Base-by-base conservation (phyloP, 768 basidiomycete genomes). In the Lactifluus pinguis region DNA sequence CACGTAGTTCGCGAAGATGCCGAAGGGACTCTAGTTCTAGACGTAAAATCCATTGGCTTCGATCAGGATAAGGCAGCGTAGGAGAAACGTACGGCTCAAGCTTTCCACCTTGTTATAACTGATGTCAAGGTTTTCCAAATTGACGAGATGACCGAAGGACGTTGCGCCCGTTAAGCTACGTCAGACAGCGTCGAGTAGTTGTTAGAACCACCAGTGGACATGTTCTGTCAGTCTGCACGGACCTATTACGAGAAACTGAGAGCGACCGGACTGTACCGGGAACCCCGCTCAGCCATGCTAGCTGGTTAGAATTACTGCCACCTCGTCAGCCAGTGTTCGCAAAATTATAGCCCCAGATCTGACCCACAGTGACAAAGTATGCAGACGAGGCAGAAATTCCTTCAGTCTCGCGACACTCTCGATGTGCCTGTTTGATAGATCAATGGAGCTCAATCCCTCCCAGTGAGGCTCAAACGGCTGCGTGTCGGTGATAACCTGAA, bases 401-500 rank as follows among this genome's bases (percentile, higher is more conserved):
- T 95, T 94, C 63, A 89, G 69, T 58, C 91, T 75, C 42, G 89
- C 89, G 30, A 91, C 84, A 70, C 89, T 92, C 66, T 93, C 91
- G 53, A 90, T 73, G 53, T 81, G 82, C 71, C 84, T 86, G 38
- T 76, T 73, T 30, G 83, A 83, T 57, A 99, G 75, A 69, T 98
- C 86, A 66, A 99, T 85, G 29, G 75, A 72, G 58, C 68, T 76
- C 61, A 99, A 74, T 44, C 81, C 77, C 67, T 98, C 95, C 97
- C 97, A 99, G 69, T 91, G 80, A 25, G 95, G 93, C 69, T 94
- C 92, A 72, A 90, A 97, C 19, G 95, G 93, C 69, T 94, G 87
- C 13, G 94, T 84, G 68, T 98, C 94, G 47, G 95, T 98, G 69
- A 99, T 92, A 67, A 91, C 85, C 71, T 90, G 83, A 2, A 98